Evolutionary conservation across 2,329 filamentous ascomycete species (phyloP).

Genomic region (Alternaria gaisen): DNA sequence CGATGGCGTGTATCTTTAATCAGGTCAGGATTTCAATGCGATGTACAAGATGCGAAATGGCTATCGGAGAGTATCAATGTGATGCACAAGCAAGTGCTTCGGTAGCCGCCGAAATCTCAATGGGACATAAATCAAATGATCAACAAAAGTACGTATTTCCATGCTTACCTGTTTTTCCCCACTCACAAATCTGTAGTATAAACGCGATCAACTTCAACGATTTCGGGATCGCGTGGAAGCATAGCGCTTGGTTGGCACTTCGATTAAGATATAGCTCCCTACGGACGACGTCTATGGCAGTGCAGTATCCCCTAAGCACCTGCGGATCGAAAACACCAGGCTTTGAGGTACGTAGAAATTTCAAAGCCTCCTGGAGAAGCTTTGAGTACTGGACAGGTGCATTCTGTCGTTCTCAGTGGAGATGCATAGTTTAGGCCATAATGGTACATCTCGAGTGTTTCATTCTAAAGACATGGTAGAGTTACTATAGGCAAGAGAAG

Average conservation of each 20-base stretch:
- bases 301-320: neutral
- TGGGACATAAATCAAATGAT: neutral
- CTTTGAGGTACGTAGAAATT: neutral
- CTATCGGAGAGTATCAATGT: neutral
- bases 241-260: neutral
- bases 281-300: neutral
- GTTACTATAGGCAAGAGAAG: neutral
- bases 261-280: neutral
- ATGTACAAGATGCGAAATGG: neutral
- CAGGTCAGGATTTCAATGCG: neutral
- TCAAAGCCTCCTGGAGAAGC: neutral
- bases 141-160: neutral
- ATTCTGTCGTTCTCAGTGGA: neutral
- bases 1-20: conserved; percentile 14
- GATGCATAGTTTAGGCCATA: neutral
- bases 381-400: neutral
- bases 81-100: neutral
- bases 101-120: neutral
- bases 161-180: neutral
- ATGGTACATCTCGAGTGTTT: neutral
- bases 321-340: neutral
- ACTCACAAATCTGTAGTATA: neutral
- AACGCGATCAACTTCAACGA: neutral
- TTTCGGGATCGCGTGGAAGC: neutral
- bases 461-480: neutral